phyloP scores from a whole-genome alignment of 2,329 filamentous ascomycete genomes.

The Ceratocystis huliohia region DNA sequence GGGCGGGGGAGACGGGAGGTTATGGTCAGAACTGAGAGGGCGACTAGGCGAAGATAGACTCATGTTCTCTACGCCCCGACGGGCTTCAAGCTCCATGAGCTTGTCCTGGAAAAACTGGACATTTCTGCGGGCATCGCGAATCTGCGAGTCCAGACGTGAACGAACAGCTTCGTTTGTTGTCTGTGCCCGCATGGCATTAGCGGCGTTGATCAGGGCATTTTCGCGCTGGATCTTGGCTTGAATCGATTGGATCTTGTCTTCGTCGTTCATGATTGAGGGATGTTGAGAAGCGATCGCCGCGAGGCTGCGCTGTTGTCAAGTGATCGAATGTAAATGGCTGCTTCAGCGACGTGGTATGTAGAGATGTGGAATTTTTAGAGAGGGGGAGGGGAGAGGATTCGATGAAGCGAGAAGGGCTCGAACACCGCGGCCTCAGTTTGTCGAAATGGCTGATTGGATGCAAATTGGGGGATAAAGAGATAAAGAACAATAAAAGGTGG shows the following conservation, averaged over 20 bases:
- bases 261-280: constrained; percentile 46
- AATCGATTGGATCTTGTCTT: constrained; percentile 62
- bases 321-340: not conserved
- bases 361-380: not conserved
- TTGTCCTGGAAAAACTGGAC: constrained; percentile 93
- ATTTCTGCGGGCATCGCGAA: constrained; percentile 84
- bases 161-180: constrained; percentile 88
- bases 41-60: constrained; percentile 40
- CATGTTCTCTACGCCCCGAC: constrained; percentile 58
- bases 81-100: constrained; percentile 75
- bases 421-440: not conserved
- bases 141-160: constrained; percentile 81
- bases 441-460: not conserved
- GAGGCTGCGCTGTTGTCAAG: constrained; percentile 4
- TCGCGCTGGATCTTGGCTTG: constrained; percentile 96
- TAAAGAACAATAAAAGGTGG: constrained; percentile 2
- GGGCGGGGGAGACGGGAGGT: constrained; percentile 54
- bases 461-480: not conserved
- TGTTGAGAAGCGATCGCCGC: not conserved
- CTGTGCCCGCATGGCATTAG: constrained; percentile 87
- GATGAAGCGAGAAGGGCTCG: constrained; percentile 1
- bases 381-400: not conserved
- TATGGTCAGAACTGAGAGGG: constrained; percentile 37
- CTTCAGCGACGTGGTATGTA: not conserved
- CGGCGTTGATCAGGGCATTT: constrained; percentile 85